Conservation (phyloP, 192 early-diverging fungal species). For the Backusella morwellensis region DNA sequence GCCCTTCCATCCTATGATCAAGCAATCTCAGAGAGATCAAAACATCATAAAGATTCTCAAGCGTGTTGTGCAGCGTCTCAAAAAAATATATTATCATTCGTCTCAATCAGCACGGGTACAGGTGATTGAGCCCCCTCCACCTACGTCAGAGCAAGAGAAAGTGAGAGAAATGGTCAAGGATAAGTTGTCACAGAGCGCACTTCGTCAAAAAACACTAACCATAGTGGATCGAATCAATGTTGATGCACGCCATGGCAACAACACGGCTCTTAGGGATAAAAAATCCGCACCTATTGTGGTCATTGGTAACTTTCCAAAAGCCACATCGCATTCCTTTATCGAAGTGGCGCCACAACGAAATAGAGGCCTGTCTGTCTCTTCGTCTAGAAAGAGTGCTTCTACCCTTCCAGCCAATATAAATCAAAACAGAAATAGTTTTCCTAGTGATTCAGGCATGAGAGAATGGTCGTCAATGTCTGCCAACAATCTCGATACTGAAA, state of each 20-base stretch:
- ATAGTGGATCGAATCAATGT: conserved; percentile 21
- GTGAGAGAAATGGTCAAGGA: conserved; percentile 27
- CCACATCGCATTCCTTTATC: background rate
- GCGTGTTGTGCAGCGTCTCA: conserved; percentile 28
- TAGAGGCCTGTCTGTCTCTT: background rate
- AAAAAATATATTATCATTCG: conserved; percentile 29
- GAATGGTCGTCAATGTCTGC: background rate
- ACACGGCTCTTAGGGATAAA: conserved; percentile 29
- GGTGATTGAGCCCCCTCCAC: conserved; percentile 34
- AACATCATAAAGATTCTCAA: conserved; percentile 49
- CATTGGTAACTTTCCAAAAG: conserved; percentile 23
- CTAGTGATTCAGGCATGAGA: conserved; percentile 13
- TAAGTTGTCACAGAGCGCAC: conserved; percentile 17
- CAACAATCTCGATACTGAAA: background rate
- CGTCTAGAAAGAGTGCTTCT: conserved; percentile 8
- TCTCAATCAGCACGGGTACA: conserved; percentile 19
- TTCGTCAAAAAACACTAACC: conserved; percentile 23
- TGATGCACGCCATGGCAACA: conserved; percentile 21
- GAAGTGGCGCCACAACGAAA: background rate
- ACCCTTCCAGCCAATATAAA: conserved; percentile 15
- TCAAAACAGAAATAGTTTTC: conserved; percentile 24
- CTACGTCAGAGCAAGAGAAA: conserved; percentile 26
- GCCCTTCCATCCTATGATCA: conserved; percentile 37
- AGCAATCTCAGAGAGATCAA: conserved; percentile 44
- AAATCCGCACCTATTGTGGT: conserved; percentile 32